These are phyloP conservation scores for Botrytis squamosa DNA, from an alignment of 2,329 filamentous ascomycete genomes.

Conservation along the genomic window DNA sequence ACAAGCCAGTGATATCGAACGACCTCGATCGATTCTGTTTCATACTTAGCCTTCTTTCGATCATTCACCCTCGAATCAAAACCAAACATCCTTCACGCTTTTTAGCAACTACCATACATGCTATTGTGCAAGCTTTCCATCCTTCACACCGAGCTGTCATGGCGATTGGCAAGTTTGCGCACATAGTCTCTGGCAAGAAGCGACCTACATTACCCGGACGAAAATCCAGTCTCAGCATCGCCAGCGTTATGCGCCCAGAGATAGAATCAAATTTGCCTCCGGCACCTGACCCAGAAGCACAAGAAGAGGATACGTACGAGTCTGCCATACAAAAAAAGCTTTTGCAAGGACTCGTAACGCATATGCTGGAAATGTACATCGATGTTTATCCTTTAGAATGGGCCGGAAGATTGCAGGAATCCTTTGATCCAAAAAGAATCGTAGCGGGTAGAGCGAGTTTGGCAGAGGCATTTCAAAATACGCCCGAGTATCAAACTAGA, in stretches of 20 bases:
- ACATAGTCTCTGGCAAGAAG: slow-evolving; percentile 65
- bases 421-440: slow-evolving; percentile 61
- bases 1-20: slow-evolving; percentile 25
- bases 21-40: slow-evolving; percentile 58
- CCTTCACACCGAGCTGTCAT: slow-evolving; percentile 65
- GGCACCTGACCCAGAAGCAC: slow-evolving; percentile 62
- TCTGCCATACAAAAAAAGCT: slow-evolving; percentile 60
- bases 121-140: slow-evolving; percentile 65
- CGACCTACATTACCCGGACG: slow-evolving; percentile 61
- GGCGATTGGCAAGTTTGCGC: slow-evolving; percentile 67
- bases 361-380: slow-evolving; percentile 72
- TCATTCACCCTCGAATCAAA: slow-evolving; percentile 71
- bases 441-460: slow-evolving; percentile 61
- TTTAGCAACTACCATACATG: slow-evolving; percentile 72
- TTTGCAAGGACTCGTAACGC: slow-evolving; percentile 75
- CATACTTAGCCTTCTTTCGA: slow-evolving; percentile 68
- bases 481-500: slow-evolving; percentile 58
- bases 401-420: slow-evolving; percentile 66
- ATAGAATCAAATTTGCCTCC: slow-evolving; percentile 42
- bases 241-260: slow-evolving; percentile 54
- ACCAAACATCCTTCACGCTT: slow-evolving; percentile 78
- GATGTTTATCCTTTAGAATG: slow-evolving; percentile 59
- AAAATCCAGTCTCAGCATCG: slow-evolving; percentile 57
- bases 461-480: slow-evolving; percentile 62
- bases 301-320: slow-evolving; percentile 56